These are phyloP conservation scores for Penicillium fimorum DNA, from an alignment of 495 filamentous ascomycete species.

Conservation along the genomic window DNA sequence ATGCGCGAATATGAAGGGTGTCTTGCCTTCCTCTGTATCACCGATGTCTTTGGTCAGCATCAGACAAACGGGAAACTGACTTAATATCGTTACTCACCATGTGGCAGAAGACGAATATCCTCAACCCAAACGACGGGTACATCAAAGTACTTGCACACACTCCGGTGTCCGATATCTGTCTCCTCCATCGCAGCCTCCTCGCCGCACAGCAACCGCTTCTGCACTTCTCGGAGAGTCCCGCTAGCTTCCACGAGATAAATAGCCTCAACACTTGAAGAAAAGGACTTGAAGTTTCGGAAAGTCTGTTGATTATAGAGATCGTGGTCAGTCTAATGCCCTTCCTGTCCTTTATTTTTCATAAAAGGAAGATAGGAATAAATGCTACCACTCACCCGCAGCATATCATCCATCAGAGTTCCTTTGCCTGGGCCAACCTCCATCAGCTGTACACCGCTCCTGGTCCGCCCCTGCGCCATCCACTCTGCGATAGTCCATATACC, in stretches of 20 bases:
- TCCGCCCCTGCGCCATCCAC: conserved; percentile 87
- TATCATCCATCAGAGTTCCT: conserved; percentile 96
- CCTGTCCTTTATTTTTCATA: neutral
- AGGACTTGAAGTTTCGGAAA: conserved; percentile 73
- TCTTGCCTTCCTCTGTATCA: conserved; percentile 52
- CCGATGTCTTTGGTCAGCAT: neutral
- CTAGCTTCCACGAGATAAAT: conserved; percentile 93
- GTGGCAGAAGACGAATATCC: conserved; percentile 78
- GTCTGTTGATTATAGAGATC: conserved; percentile 52
- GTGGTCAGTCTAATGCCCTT: neutral
- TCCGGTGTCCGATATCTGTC: conserved; percentile 70
- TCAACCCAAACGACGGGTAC: conserved; percentile 86
- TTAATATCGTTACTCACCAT: conserved; percentile 44
- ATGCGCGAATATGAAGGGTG: conserved; percentile 91
- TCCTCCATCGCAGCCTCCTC: conserved; percentile 64
- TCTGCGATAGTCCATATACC: conserved; percentile 94
- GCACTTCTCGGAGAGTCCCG: conserved; percentile 66
- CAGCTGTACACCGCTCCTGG: conserved; percentile 69
- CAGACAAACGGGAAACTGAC: neutral
- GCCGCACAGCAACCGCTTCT: conserved; percentile 82
- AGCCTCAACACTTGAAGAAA: conserved; percentile 73
- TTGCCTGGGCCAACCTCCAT: conserved; percentile 93
- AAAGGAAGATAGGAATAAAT: neutral
- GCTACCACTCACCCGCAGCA: conserved; percentile 66
- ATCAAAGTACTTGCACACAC: conserved; percentile 70